Conservation (phyloP, 2,329 filamentous ascomycete genomes). For the Cryphonectria radicalis region DNA sequence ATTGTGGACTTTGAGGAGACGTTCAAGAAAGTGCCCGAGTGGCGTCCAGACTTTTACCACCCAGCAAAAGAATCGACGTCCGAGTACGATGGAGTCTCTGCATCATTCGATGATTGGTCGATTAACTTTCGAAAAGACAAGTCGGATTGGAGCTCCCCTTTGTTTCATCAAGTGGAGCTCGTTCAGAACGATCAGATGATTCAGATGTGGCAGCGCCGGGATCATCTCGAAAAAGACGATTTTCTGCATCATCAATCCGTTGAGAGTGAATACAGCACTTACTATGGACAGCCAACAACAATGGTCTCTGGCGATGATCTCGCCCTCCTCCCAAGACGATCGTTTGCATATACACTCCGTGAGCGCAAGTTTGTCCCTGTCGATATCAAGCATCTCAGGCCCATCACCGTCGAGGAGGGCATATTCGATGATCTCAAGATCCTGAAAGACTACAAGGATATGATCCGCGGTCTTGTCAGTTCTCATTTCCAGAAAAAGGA, state of each 20-base stretch:
- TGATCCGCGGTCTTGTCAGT: slow-evolving; percentile 15
- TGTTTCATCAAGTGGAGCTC: not conserved
- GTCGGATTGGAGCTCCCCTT: not conserved
- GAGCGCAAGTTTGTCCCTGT: slow-evolving; percentile 22
- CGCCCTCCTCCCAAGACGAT: slow-evolving; percentile 16
- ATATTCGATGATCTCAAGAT: slow-evolving; percentile 20
- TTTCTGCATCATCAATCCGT: slow-evolving; percentile 16
- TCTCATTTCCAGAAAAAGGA: slow-evolving; percentile 25
- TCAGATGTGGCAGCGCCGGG: not conserved
- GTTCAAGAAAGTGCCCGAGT: slow-evolving; percentile 5
- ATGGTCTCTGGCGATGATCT: slow-evolving; percentile 17
- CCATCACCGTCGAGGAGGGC: slow-evolving; percentile 8
- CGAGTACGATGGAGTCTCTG: not conserved
- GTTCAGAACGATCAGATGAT: not conserved
- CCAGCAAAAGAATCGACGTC: not conserved
- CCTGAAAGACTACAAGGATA: slow-evolving; percentile 17
- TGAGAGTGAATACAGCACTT: not conserved
- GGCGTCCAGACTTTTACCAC: slow-evolving; percentile 6
- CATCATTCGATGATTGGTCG: not conserved
- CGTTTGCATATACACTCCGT: slow-evolving; percentile 21
- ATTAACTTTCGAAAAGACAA: not conserved
- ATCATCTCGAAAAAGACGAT: not conserved
- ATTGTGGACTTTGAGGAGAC: slow-evolving; percentile 18
- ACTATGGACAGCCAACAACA: slow-evolving; percentile 8
- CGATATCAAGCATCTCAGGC: slow-evolving; percentile 18